phyloP scores from a whole-genome alignment of 371 early-diverging fungal genomes.

The Catenaria anguillulae region DNA sequence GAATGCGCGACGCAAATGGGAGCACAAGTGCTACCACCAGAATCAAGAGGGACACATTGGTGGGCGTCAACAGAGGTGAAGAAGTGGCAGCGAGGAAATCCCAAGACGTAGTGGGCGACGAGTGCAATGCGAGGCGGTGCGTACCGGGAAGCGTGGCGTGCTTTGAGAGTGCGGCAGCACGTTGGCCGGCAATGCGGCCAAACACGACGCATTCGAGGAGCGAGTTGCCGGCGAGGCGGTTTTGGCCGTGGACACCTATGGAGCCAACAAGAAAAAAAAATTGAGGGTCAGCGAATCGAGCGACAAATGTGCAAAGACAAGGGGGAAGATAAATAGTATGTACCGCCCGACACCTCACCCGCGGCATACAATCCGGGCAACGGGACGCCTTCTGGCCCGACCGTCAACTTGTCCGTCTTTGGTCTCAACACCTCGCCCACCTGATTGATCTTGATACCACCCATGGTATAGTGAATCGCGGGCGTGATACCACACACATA shows the following conservation, averaged over 20 bases:
- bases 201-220: constrained; percentile 91
- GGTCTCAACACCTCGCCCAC: constrained; percentile 1
- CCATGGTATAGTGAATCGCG: constrained; percentile 89
- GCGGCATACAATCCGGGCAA: constrained; percentile 82
- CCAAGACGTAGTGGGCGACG: background rate
- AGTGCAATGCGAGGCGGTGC: background rate
- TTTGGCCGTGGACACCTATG: constrained; percentile 82
- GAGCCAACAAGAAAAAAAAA: constrained; percentile 11
- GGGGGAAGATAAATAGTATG: constrained; percentile 15
- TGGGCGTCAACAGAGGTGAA: background rate
- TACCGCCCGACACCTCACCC: constrained; percentile 73
- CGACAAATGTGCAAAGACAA: constrained; percentile 2
- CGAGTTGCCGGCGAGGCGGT: constrained; percentile 96
- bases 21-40: too few relatives aligned
- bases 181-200: constrained; percentile 79
- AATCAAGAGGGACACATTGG: too few relatives aligned
- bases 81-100: background rate
- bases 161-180: constrained; percentile 20
- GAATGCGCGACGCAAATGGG: too few relatives aligned
- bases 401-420: background rate
- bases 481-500: constrained; percentile 81
- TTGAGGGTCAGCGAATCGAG: too few relatives aligned
- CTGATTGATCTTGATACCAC: constrained; percentile 19
- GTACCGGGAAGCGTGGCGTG: background rate
- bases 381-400: constrained; percentile 12